A percentile compares a stretch with the other conserved stretches of the same genome.
Evolutionary conservation across 148 eudicot species (phyloP).

Genomic region (Tetragonia tetragonoides): DNA sequence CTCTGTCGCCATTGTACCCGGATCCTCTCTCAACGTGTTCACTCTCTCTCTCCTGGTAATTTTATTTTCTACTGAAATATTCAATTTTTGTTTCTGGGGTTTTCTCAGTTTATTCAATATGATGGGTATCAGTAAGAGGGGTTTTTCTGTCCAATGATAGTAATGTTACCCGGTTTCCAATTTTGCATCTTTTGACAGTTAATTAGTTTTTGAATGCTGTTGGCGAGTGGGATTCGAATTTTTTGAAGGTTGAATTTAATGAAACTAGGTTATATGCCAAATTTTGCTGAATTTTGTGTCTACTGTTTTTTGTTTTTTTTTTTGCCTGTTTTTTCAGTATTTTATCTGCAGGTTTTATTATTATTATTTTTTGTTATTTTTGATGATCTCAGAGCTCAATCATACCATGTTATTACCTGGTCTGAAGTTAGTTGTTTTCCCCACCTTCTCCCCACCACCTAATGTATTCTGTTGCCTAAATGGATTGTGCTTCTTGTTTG

Average conservation of each 20-base stretch:
- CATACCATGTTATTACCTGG: too few species aligned
- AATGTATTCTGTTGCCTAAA: too few species aligned
- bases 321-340: too few species aligned
- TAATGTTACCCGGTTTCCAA: background rate
- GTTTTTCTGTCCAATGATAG: background rate
- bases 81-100: background rate
- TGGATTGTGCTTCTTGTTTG: too few species aligned
- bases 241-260: background rate
- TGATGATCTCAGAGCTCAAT: too few species aligned
- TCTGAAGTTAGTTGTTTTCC: too few species aligned
- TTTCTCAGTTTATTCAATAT: background rate
- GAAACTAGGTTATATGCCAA: background rate
- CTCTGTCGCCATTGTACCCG: constrained; percentile 56
- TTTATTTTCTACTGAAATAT: background rate
- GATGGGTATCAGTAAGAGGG: background rate
- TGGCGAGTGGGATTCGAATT: background rate
- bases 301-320: background rate
- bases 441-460: too few species aligned
- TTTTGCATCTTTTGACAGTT: background rate
- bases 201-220: background rate
- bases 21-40: constrained; percentile 49
- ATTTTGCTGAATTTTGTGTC: background rate
- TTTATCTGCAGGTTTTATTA: too few species aligned
- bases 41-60: constrained; percentile 47
- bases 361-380: too few species aligned